phyloP scores from a whole-genome alignment of 257 asterid genomes.

The Parsonsia alboflavescens region DNA sequence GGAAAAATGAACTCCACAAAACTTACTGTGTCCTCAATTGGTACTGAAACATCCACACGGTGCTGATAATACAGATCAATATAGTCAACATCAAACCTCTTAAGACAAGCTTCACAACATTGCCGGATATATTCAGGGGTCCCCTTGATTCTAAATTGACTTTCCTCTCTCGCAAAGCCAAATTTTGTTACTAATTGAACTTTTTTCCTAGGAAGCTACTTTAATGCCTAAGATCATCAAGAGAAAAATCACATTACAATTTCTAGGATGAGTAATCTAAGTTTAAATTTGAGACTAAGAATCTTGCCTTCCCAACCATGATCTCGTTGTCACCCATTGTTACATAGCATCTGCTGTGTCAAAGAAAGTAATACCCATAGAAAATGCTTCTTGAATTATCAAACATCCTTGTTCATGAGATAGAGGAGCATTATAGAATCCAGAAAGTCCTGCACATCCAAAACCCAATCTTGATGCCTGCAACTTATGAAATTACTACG shows the following conservation, averaged over 20 bases:
- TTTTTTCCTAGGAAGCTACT: too few relatives aligned
- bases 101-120: constrained; percentile 49
- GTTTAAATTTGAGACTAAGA: background rate
- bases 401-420: constrained; percentile 41
- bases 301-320: constrained; percentile 49
- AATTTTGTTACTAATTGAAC: too few relatives aligned
- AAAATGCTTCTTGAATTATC: constrained; percentile 36
- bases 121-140: background rate
- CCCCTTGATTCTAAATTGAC: too few relatives aligned
- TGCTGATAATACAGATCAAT: constrained; percentile 54
- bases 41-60: constrained; percentile 38
- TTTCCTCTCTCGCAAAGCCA: too few relatives aligned
- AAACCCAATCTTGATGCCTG: too few relatives aligned
- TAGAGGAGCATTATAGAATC: constrained; percentile 40
- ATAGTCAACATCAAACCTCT: constrained; percentile 44
- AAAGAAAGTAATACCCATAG: constrained; percentile 45
- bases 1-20: background rate
- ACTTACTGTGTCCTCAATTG: constrained; percentile 60
- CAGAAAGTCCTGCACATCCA: too few relatives aligned
- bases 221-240: too few relatives aligned
- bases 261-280: too few relatives aligned
- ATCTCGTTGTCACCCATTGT: constrained; percentile 32
- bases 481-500: background rate
- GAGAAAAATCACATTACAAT: too few relatives aligned
- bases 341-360: constrained; percentile 49